phyloP scores from a whole-genome alignment of 2,329 filamentous ascomycete genomes.

The Leptoxyphium fumago region DNA sequence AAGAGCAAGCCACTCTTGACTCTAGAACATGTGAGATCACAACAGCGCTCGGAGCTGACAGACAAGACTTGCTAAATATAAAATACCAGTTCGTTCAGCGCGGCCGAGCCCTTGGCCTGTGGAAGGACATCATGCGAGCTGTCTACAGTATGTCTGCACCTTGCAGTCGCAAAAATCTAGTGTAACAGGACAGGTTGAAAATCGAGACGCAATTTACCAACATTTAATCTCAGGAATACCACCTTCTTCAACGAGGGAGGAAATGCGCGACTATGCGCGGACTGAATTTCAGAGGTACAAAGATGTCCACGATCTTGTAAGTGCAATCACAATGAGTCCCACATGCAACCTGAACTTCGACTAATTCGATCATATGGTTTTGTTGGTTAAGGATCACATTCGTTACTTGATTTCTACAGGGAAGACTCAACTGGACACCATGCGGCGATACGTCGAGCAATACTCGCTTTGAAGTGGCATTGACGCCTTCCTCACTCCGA shows the following conservation, averaged over 20 bases:
- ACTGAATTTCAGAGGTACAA: slow-evolving; percentile 34
- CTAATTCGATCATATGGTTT: too few species aligned
- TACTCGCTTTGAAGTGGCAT: slow-evolving; percentile 2
- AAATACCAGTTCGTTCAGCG: slow-evolving; percentile 33
- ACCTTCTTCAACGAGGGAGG: slow-evolving; percentile 21
- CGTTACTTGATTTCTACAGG: slow-evolving; percentile 34
- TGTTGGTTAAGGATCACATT: slow-evolving; percentile 25
- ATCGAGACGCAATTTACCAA: too few species aligned
- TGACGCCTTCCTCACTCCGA: too few species aligned
- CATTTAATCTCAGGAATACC: slow-evolving; percentile 17
- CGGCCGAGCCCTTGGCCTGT: slow-evolving; percentile 31
- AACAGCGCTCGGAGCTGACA: neutral
- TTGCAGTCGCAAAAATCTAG: neutral
- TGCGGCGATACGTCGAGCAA: slow-evolving; percentile 29
- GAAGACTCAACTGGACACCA: slow-evolving; percentile 36
- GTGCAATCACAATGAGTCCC: slow-evolving; percentile 4
- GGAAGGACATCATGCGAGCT: slow-evolving; percentile 33
- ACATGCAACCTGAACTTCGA: too few species aligned
- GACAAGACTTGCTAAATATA: neutral
- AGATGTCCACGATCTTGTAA: slow-evolving; percentile 32
- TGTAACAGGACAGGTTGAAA: too few species aligned
- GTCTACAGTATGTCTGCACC: slow-evolving; percentile 17
- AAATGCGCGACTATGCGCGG: slow-evolving; percentile 34
- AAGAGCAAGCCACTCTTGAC: slow-evolving; percentile 19
- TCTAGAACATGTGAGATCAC: slow-evolving; percentile 20